Percentiles rank a stretch among this genome's conserved stretches.
These are phyloP conservation scores for Brasilioporus rufonigricans DNA, from an alignment of 768 basidiomycete genomes.

Conservation along the genomic window DNA sequence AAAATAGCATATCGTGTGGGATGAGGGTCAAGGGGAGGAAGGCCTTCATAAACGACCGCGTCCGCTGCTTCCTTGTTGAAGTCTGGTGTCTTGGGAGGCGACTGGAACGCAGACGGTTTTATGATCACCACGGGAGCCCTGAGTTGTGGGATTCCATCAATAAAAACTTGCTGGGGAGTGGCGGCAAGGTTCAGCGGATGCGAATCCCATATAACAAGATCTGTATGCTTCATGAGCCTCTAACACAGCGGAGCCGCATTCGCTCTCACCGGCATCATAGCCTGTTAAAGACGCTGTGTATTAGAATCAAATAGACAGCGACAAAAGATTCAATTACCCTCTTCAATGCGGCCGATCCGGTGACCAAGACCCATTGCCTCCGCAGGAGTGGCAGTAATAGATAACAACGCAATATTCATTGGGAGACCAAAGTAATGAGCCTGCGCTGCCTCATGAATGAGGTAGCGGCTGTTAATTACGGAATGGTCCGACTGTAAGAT, in stretches of 20 bases:
- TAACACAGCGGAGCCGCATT: neutral
- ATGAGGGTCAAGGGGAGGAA: conserved; percentile 62
- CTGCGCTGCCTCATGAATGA: conserved; percentile 71
- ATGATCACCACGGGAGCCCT: conserved; percentile 40
- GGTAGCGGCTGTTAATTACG: conserved; percentile 60
- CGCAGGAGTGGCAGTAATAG: conserved; percentile 69
- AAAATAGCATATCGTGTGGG: conserved; percentile 49
- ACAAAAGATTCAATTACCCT: conserved; percentile 32
- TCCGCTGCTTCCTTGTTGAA: conserved; percentile 67
- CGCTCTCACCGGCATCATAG: conserved; percentile 45
- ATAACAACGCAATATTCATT: conserved; percentile 53
- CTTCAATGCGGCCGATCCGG: conserved; percentile 61
- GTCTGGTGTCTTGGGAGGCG: conserved; percentile 57
- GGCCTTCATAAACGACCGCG: conserved; percentile 64
- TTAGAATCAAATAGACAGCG: neutral
- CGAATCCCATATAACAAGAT: conserved; percentile 75
- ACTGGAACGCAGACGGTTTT: conserved; percentile 41
- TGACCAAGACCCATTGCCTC: conserved; percentile 68
- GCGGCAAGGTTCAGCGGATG: conserved; percentile 75
- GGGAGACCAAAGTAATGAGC: conserved; percentile 67
- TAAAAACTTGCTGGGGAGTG: conserved; percentile 73
- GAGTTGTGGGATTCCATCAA: conserved; percentile 81
- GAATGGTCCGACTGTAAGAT: conserved; percentile 52
- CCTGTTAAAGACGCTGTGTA: conserved; percentile 21
- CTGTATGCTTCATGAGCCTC: conserved; percentile 22